A percentile compares a stretch with the other conserved stretches of the same genome.
Evolutionary conservation across 2,329 filamentous ascomycete genomes (phyloP).

Genomic region (Penicillium vulpinum): DNA sequence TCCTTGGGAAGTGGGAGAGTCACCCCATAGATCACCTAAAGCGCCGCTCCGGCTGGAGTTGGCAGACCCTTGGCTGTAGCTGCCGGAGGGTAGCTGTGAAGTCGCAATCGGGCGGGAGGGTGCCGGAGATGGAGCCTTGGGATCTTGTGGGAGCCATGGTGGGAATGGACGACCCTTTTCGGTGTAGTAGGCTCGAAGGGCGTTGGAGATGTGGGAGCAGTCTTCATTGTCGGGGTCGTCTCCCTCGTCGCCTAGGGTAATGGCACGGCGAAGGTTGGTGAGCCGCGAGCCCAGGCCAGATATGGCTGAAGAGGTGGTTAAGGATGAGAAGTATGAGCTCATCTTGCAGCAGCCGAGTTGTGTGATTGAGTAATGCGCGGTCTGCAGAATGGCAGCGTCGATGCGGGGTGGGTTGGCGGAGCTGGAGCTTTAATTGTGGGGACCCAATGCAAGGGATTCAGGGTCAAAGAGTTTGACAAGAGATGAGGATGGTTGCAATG

Average conservation of each 20-base stretch:
- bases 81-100: slow-evolving; percentile 53
- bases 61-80: slow-evolving; percentile 29
- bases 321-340: slow-evolving; percentile 79
- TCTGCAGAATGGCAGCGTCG: slow-evolving; percentile 13
- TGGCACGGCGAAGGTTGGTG: slow-evolving; percentile 55
- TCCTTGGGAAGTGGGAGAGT: slow-evolving; percentile 34
- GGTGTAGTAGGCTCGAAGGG: slow-evolving; percentile 86
- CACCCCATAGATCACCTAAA: slow-evolving; percentile 62
- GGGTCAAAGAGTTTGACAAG: not conserved
- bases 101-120: slow-evolving; percentile 49
- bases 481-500: not conserved
- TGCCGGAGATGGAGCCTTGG: slow-evolving; percentile 65
- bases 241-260: slow-evolving; percentile 43
- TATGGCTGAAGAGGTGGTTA: slow-evolving; percentile 48
- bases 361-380: slow-evolving; percentile 3
- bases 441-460: slow-evolving; percentile 3
- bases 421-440: slow-evolving; percentile 20
- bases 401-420: slow-evolving; percentile 22
- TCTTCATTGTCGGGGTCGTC: slow-evolving; percentile 62
- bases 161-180: slow-evolving; percentile 83
- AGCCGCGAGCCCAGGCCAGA: slow-evolving; percentile 57
- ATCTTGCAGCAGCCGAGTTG: slow-evolving; percentile 48
- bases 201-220: slow-evolving; percentile 91
- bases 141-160: slow-evolving; percentile 84
- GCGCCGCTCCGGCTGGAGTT: slow-evolving; percentile 37